Base-by-base conservation (phyloP, 108 stramenopile genomes). In the Thalassiosira profunda region DNA sequence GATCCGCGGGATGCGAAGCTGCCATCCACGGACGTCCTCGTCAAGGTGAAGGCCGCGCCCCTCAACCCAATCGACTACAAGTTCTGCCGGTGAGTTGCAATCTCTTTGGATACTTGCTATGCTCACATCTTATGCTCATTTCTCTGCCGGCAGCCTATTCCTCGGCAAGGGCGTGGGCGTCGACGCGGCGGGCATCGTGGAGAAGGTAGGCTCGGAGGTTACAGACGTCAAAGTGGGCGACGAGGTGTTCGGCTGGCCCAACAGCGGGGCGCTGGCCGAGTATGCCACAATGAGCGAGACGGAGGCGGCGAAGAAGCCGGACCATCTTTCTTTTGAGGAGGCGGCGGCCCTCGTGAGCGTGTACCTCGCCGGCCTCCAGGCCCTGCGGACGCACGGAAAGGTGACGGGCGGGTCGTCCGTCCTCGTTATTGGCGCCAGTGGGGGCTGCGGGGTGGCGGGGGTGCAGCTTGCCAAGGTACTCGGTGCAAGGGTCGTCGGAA, bases 31-130 rank as follows among this genome's bases (percentile, higher is more conserved):
- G 72, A 84, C 49, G 60, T 84, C 9, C 31, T 81, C 4, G 29
- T 84, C 31, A 77, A 78, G 36, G 77, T 84, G 3, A 70, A 72
- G 35, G 71, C 84, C 1, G 80, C 84, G 4, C 72, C 80, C 23
- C 67, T 84, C 17, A 84, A 84, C 43, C 84, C 84, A 5, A 72
- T 76, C n/a, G 84, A 84, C 36, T 84, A 84, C 70, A 81, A 81
- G 58, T 46, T 81, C 0, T 75, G 75, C 4, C 51, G 70, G 1
- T 14, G 31, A 2, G 37, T 69, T 1, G 45, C 46, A n/a, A n/a
- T n/a, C n/a, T n/a, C n/a, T n/a, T n/a, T n/a, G n/a, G n/a, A n/a
- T n/a, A n/a, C n/a, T n/a, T n/a, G n/a, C n/a, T n/a, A n/a, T n/a
- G n/a, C n/a, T n/a, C n/a, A n/a, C n/a, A n/a, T n/a, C n/a, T n/a